These are phyloP conservation scores for Xylaria hypoxylon DNA, from an alignment of 2,329 filamentous ascomycete genomes.

Conservation along the genomic window DNA sequence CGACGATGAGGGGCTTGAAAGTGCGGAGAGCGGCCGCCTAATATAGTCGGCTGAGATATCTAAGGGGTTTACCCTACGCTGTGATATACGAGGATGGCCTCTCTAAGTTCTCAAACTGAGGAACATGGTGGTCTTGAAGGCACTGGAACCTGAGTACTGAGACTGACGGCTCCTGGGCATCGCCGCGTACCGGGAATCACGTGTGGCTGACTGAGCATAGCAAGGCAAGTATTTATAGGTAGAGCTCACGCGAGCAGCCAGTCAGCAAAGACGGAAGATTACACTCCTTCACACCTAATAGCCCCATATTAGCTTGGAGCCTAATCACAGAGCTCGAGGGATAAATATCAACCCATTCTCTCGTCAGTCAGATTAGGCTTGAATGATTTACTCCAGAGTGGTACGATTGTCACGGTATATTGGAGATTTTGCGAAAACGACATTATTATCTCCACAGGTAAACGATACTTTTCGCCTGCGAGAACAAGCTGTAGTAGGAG, in stretches of 20 bases:
- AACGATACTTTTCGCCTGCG: background rate
- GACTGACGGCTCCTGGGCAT: constrained; percentile 13
- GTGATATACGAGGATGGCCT: background rate
- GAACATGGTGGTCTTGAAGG: background rate
- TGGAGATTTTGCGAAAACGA: constrained; percentile 8
- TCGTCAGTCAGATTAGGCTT: constrained; percentile 16
- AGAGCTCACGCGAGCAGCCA: constrained; percentile 28
- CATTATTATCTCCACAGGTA: background rate
- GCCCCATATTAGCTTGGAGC: constrained; percentile 19
- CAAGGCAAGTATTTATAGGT: constrained; percentile 9
- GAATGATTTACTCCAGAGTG: constrained; percentile 2
- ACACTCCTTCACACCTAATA: constrained; percentile 3
- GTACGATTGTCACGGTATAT: constrained; percentile 6
- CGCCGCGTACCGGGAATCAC: constrained; percentile 30
- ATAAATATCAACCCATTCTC: constrained; percentile 16
- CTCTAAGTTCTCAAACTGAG: background rate
- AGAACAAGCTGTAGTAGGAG: background rate
- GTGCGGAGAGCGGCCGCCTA: background rate
- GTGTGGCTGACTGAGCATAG: constrained; percentile 17
- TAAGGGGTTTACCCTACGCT: background rate
- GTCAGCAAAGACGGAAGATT: constrained; percentile 16
- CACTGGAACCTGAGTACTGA: background rate
- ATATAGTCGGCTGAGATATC: background rate
- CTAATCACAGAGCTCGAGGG: constrained; percentile 25
- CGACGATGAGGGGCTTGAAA: background rate